phyloP scores from a whole-genome alignment of 176 grass and related monocot genomes.

The Zea mays region DNA sequence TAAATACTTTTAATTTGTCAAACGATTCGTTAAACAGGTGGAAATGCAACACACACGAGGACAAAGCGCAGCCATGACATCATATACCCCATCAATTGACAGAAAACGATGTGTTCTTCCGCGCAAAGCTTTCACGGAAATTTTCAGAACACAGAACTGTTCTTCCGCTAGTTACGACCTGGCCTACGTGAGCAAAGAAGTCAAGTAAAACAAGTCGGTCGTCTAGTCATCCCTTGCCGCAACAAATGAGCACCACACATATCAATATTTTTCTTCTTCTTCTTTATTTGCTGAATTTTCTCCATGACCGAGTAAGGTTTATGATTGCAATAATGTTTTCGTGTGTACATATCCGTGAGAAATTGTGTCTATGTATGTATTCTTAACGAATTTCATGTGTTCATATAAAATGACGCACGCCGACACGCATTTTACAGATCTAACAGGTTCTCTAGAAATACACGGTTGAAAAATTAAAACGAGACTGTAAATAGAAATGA shows the following conservation, averaged over 20 bases:
- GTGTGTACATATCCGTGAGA: too few relatives aligned
- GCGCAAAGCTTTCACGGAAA: not conserved
- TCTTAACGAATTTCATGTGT: not conserved
- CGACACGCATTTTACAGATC: not conserved
- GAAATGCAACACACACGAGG: not conserved
- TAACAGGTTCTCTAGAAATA: not conserved
- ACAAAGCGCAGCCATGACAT: not conserved
- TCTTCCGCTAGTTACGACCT: conserved; percentile 9
- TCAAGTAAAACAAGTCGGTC: not conserved
- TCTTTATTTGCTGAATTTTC: not conserved
- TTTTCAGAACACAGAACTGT: not conserved
- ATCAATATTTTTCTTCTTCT: not conserved
- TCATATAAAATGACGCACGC: not conserved
- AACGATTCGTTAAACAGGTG: not conserved
- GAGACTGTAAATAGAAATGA: not conserved
- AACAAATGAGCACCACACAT: not conserved
- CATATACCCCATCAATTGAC: not conserved
- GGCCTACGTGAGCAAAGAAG: not conserved
- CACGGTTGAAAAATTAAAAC: not conserved
- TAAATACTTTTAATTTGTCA: not conserved
- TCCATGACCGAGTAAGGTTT: not conserved
- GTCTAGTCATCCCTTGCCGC: not conserved
- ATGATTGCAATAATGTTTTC: not conserved
- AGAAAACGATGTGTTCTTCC: not conserved
- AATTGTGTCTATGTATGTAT: not conserved